These are phyloP conservation scores for Aureobasidium sp. DNA, from an alignment of 2,329 filamentous ascomycete genomes.

Conservation along the genomic window DNA sequence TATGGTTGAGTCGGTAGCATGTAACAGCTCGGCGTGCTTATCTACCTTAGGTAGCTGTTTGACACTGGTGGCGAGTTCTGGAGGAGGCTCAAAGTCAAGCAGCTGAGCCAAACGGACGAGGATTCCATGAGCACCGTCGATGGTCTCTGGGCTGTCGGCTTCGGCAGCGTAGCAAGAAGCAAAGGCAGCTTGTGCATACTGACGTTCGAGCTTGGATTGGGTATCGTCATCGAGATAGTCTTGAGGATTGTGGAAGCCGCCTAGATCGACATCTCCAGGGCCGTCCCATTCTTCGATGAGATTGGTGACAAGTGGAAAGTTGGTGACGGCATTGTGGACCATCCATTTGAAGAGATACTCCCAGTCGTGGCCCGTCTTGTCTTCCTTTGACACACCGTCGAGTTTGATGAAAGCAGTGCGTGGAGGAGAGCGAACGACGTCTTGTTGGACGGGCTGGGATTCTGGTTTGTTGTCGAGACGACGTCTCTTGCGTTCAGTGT, in stretches of 20 bases:
- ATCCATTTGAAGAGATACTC: slow-evolving; percentile 65
- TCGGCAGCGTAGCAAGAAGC: slow-evolving; percentile 62
- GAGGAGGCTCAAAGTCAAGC: slow-evolving; percentile 53
- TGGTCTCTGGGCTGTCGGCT: slow-evolving; percentile 50
- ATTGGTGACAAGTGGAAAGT: slow-evolving; percentile 56
- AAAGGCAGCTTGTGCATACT: slow-evolving; percentile 62
- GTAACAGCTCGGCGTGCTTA: slow-evolving; percentile 28
- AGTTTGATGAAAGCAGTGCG: slow-evolving; percentile 21
- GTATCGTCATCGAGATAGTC: slow-evolving; percentile 55
- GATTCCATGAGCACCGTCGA: slow-evolving; percentile 56
- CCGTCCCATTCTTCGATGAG: slow-evolving; percentile 68
- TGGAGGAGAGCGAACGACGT: background rate
- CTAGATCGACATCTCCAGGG: slow-evolving; percentile 62
- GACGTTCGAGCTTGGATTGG: slow-evolving; percentile 52
- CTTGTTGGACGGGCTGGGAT: background rate
- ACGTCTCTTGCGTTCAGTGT: slow-evolving; percentile 50
- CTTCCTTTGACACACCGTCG: slow-evolving; percentile 22
- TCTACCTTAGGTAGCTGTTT: slow-evolving; percentile 39
- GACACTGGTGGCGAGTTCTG: slow-evolving; percentile 38
- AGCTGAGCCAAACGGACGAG: slow-evolving; percentile 53
- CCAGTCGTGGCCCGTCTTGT: slow-evolving; percentile 54
- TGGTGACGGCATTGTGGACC: slow-evolving; percentile 49
- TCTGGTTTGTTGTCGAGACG: slow-evolving; percentile 28
- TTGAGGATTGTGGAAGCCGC: slow-evolving; percentile 46
- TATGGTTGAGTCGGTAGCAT: slow-evolving; percentile 26